phyloP scores from a whole-genome alignment of 2,329 filamentous ascomycete species.

The Aspergillus ruber region DNA sequence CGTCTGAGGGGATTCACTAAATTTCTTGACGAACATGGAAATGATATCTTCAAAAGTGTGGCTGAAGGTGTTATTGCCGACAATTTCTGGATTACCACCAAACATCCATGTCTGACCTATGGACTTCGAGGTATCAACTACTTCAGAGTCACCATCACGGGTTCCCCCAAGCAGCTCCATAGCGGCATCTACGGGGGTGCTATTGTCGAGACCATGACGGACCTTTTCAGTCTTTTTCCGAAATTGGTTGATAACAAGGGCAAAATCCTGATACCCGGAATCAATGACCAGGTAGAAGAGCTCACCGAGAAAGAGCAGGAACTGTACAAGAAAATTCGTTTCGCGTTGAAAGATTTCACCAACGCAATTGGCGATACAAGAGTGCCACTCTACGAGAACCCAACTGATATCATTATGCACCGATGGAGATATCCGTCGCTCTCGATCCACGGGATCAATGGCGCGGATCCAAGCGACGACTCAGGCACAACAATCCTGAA shows the following conservation, averaged over 20 bases:
- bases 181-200: constrained; percentile 84
- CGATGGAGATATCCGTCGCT: constrained; percentile 6
- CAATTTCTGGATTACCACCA: constrained; percentile 91
- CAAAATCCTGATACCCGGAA: constrained; percentile 75
- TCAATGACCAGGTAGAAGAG: constrained; percentile 75
- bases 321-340: constrained; percentile 73
- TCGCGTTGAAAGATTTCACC: constrained; percentile 59
- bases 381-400: constrained; percentile 2
- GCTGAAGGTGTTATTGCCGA: constrained; percentile 91
- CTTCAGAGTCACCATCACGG: constrained; percentile 75
- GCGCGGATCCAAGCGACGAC: background rate
- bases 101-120: constrained; percentile 87
- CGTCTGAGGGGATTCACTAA: constrained; percentile 79
- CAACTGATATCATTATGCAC: constrained; percentile 2
- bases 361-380: background rate
- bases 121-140: constrained; percentile 87
- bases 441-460: constrained; percentile 4
- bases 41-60: constrained; percentile 77
- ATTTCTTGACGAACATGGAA: constrained; percentile 70
- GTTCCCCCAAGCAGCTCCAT: constrained; percentile 76
- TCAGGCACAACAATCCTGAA: background rate
- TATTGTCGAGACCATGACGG: constrained; percentile 87
- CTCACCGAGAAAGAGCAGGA: constrained; percentile 68
- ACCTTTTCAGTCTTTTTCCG: constrained; percentile 67
- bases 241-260: constrained; percentile 73